Base-by-base conservation (phyloP, 2,329 filamentous ascomycete species). In the Hansfordia pulvinata region DNA sequence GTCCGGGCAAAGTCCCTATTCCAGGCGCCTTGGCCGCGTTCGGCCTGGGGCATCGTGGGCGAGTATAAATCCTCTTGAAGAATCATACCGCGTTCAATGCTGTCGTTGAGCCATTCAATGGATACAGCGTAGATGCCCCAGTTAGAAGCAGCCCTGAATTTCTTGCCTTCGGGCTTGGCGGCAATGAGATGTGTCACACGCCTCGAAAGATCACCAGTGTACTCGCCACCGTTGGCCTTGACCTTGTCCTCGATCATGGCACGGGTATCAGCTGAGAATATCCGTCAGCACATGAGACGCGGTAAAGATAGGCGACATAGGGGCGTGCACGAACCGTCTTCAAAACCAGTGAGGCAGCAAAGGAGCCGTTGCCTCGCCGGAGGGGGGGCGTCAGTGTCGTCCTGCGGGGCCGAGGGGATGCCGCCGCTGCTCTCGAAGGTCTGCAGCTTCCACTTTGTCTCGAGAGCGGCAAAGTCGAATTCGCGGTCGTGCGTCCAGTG, bases 171-270 rank as follows among this genome's bases (percentile, higher is more conserved):
- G 7, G 88, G 75, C 26, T 68, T 69, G 34, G 69, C 69, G 17
- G 83, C 83, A 36, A 98, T 78, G 10, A 98, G 66, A 51, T 98
- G 90, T 2, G 85, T 93, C 36, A 92, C 82, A 28, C 62, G 64
- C 43, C 76, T 83, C 8, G 85, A 93, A 28, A 98, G 64, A 47
- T 98, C 88, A 29, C 81, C 83, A 16, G 80, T 76, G 48, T 94
- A 94, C 28, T 69, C 60, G n/a, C 76, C 90, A 17, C 88, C 88
- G 43, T 92, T 73, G 10, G 62, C 51, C 21, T 59, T 57, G 35
- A 86, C 71, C 13, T 64, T 68, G 12, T 75, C 62, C 33, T 83
- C 72, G 35, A 96, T 76, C 22, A 66, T 59, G 27, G 75, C 68
- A 31, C 88, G 70, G 41, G 83, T 67, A 6, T 64, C 56, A 39